phyloP scores from a whole-genome alignment of 1,284 basidiomycete species.

The Austropuccinia psidii region DNA sequence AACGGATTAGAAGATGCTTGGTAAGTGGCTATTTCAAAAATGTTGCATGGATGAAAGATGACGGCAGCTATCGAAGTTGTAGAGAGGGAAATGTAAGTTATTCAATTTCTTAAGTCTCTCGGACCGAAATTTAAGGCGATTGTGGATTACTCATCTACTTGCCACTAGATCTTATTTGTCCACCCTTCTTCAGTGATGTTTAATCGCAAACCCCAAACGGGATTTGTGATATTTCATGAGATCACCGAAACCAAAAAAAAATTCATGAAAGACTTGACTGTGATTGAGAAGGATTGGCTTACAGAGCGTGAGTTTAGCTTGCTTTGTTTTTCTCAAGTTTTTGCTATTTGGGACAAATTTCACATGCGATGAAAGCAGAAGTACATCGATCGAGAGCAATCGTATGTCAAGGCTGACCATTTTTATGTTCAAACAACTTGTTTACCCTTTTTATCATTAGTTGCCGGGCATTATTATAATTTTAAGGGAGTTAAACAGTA shows the following conservation, averaged over 20 bases:
- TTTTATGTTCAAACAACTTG: no score
- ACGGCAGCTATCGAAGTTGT: constrained; percentile 79
- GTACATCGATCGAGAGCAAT: no score
- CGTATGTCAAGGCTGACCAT: no score
- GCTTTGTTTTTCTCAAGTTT: no score
- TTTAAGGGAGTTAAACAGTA: no score
- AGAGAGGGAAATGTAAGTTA: constrained; percentile 65
- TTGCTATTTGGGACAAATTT: no score
- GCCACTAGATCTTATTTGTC: constrained; percentile 64
- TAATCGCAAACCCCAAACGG: constrained; percentile 75
- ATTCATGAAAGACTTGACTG: constrained; percentile 55
- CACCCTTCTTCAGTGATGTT: constrained; percentile 94
- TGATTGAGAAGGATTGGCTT: constrained; percentile 54
- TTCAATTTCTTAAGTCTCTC: neutral
- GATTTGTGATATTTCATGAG: constrained; percentile 93
- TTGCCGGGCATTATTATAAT: no score
- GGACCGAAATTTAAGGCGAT: neutral
- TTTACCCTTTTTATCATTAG: no score
- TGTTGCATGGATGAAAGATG: constrained; percentile 75
- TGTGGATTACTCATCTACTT: neutral
- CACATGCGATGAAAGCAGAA: no score
- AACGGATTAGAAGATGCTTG: constrained; percentile 69
- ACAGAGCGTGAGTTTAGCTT: constrained; percentile 46
- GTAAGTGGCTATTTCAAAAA: constrained; percentile 91
- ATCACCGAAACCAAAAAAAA: constrained; percentile 89